These are phyloP conservation scores for Zygnema circumcarinatum DNA, from an alignment of 139 green algal genomes.

Conservation along the genomic window DNA sequence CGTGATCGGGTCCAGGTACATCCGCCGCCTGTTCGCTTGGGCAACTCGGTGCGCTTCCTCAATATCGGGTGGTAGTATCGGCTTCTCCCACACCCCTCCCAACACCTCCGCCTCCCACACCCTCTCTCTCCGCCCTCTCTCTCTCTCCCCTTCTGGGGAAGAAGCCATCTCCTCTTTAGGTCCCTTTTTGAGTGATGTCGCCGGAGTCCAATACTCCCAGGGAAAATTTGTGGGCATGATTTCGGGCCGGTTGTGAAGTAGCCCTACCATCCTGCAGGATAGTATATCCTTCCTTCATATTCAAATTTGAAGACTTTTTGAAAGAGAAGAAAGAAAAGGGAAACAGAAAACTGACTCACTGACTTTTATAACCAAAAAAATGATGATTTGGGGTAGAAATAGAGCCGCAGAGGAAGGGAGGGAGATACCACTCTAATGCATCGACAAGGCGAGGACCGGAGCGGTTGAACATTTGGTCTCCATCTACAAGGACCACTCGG, in stretches of 20 bases:
- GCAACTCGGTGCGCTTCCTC: slow-evolving; percentile 27
- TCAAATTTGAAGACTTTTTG: not conserved
- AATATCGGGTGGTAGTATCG: slow-evolving; percentile 17
- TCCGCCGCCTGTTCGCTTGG: not conserved
- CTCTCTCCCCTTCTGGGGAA: not conserved
- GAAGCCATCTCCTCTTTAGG: not conserved
- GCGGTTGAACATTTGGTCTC: slow-evolving; percentile 86
- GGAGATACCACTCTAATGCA: slow-evolving; percentile 75
- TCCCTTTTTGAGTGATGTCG: not conserved
- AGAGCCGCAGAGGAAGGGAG: not conserved
- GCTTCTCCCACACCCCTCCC: slow-evolving; percentile 5
- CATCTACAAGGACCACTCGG: slow-evolving; percentile 81
- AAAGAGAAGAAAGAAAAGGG: not conserved
- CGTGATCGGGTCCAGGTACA: slow-evolving; percentile 28
- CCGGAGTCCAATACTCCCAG: slow-evolving; percentile 57
- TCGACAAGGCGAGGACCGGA: slow-evolving; percentile 83
- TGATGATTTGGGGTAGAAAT: not conserved
- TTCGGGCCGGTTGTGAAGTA: slow-evolving; percentile 72
- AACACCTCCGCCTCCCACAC: not conserved
- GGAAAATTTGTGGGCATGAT: slow-evolving; percentile 73
- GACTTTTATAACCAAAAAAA: not conserved
- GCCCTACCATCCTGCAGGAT: slow-evolving; percentile 66
- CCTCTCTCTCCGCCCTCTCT: slow-evolving; percentile 14
- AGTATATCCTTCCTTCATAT: too few relatives aligned
- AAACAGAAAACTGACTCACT: not conserved